Evolutionary conservation across 1,139 yeast species (phyloP), one percentile per base, ranked within the genome.

Genomic region (Yamadazyma aaseri): DNA sequence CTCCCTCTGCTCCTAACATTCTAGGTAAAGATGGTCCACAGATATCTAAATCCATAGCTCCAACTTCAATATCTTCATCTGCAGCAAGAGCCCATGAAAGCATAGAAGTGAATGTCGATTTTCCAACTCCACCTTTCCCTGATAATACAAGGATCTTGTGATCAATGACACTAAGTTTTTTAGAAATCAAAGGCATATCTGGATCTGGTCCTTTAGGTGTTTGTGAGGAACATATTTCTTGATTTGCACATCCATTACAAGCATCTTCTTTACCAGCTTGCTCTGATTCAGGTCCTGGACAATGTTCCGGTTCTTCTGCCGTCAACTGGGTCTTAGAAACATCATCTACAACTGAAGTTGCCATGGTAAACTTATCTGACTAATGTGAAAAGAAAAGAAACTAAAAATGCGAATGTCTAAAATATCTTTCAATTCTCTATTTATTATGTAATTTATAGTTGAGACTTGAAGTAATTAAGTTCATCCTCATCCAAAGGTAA

Each of bases 51-150:
- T 94, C 99, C 94, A 92, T 86, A 26, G 96, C 92, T 2, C 97
- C 99, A 7, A 92, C 84, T 56, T 92, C 97, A 17, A 83, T 48
- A 31, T 80, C 85, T 41, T 82, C 86, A 55, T 90, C 96, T 1
- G 94, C 84, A 1, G 97, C 95, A 27, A 92, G 63, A 0, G 97
- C 97, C 96, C 97, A 92, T 11, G 95, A 79, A 15, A 92, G 71
- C 95, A 92, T 86, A 8, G 96, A 79, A 0, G 97, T 86, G 56
- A 92, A 90, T 0, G 98, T 94, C 1, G 96, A 86, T 57, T 92
- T 92, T 0, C 99, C 99, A 2, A 92, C 99, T 11, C 99, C 99
- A 12, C 99, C 99, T 62, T 92, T 92, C 9, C 98, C 98, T 2
- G 96, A 86, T 4, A 92, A 66, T 0, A 94, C 95, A 26, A 92